Conservation (phyloP, 768 basidiomycete species). For the Hysterangium stoloniferum region DNA sequence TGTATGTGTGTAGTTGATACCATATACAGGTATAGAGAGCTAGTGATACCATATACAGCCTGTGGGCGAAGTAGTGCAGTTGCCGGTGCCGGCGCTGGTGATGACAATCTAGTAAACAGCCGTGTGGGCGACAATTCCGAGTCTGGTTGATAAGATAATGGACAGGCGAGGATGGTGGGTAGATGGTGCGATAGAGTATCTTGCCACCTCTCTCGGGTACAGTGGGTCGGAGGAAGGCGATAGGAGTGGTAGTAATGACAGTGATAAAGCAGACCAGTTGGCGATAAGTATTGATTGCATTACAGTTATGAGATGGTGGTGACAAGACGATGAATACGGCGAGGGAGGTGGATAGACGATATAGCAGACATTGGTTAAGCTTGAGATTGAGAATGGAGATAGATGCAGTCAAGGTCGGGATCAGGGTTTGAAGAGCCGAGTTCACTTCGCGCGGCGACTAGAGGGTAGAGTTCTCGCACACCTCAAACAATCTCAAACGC, state of each 20-base stretch:
- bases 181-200: neutral
- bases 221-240: neutral
- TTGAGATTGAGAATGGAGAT: neutral
- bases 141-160: neutral
- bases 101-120: neutral
- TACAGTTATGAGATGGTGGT: neutral
- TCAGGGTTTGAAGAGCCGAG: neutral
- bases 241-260: neutral
- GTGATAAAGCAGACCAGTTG: constrained; percentile 1
- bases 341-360: neutral
- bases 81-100: no score
- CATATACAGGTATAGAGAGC: no score
- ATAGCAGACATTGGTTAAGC: neutral
- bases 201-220: no score
- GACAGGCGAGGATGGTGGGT: neutral
- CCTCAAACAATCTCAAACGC: constrained; percentile 23
- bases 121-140: neutral
- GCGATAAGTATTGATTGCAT: neutral
- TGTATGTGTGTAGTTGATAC: no score
- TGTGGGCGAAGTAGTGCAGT: no score
- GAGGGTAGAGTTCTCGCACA: neutral
- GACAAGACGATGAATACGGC: neutral
- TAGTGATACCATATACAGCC: no score
- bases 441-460: neutral
- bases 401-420: neutral